Evolutionary conservation across 805 yeast species (phyloP), one percentile per base, ranked within the genome.

Genomic region (Suhomyces prunicola): DNA sequence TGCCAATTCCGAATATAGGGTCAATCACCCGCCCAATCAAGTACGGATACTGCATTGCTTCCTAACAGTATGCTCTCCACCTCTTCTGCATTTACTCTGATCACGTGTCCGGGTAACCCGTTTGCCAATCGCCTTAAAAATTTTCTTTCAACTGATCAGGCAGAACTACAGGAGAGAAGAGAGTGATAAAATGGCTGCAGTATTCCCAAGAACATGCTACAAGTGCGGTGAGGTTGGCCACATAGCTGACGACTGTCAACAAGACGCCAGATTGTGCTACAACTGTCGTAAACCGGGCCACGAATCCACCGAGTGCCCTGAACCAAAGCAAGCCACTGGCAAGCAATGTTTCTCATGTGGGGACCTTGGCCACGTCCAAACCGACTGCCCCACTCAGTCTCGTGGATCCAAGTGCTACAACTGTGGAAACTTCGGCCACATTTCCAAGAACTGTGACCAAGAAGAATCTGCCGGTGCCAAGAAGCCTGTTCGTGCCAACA

Each of bases 311-410:
- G 96, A 88, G 59, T 91, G 97, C 74, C 87, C 94, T 45, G 85
- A 85, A 67, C 96, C 96, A 68, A 88, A 86, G 73, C 91, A 90
- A 72, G 82, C 88, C 60, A 84, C 84, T 62, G 83, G 83, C 71
- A 91, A 91, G 74, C 91, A 91, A 72, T 91, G 97, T 74, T 91
- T 88, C 86, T 87, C 87, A 72, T 91, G 97, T 76, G 94, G 94
- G 65, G 88, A 87, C 70, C 81, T 87, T 53, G 97, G 97, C 52
- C 97, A 91, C 68, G 85, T 91, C 63, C 90, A 87, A 72, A 76
- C 87, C 49, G 96, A 91, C 69, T 91, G 97, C 76, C 82, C 87
- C 31, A 78, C 80, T 60, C 82, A 81, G 67, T 79, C 76, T 64
- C 86, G 71, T 77, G 85, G 86, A 55, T 72, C 86, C 60, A 87